Evolutionary conservation across 805 yeast genomes (phyloP).

Genomic region (Pachysolen tannophilus): DNA sequence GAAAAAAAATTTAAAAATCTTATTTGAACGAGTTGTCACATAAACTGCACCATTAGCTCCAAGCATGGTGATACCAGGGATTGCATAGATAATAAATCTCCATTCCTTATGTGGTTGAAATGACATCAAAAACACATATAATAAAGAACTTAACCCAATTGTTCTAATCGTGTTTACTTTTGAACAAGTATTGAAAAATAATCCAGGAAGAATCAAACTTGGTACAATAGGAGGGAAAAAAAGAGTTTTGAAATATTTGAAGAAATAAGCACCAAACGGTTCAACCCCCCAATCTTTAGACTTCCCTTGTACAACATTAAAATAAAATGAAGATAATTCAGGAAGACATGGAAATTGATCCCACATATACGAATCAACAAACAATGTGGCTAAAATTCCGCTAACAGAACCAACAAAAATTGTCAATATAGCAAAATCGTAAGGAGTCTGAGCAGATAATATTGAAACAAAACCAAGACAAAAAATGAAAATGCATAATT

Average conservation of each 20-base stretch:
- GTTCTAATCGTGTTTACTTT: constrained; percentile 30
- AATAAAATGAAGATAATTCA: constrained; percentile 63
- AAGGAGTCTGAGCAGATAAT: constrained; percentile 37
- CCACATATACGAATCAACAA: constrained; percentile 79
- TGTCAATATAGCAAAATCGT: constrained; percentile 30
- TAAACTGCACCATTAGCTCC: constrained; percentile 55
- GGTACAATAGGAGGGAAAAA: constrained; percentile 40
- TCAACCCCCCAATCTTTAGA: constrained; percentile 79
- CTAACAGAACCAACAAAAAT: constrained; percentile 39
- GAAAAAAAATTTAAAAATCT: constrained; percentile 9
- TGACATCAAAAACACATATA: constrained; percentile 60
- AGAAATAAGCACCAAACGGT: constrained; percentile 64
- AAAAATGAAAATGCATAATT: constrained; percentile 48
- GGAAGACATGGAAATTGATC: constrained; percentile 40
- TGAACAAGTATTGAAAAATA: constrained; percentile 17
- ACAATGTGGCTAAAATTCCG: constrained; percentile 41
- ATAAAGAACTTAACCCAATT: constrained; percentile 39
- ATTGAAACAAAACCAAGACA: constrained; percentile 41
- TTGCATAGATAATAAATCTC: constrained; percentile 75
- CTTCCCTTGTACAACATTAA: constrained; percentile 71
- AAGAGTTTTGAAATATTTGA: constrained; percentile 38
- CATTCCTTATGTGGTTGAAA: constrained; percentile 90
- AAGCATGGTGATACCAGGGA: constrained; percentile 58
- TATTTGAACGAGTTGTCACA: constrained; percentile 9
- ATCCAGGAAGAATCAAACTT: constrained; percentile 28